Conservation (phyloP, 768 basidiomycete genomes). For the Cyathus striatus region DNA sequence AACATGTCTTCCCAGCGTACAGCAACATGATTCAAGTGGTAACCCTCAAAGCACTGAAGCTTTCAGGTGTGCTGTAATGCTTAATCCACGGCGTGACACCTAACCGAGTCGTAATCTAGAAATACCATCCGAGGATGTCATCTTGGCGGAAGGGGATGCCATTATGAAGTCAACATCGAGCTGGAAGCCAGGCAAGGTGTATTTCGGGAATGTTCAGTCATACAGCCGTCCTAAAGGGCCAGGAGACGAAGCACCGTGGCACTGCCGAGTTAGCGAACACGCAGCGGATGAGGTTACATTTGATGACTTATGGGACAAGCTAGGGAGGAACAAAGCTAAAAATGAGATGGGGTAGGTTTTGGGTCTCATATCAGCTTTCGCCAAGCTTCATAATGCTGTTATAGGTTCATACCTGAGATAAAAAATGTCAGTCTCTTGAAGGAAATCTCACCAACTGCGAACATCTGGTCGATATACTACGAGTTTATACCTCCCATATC, state of each 20-base stretch:
- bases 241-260: conserved; percentile 59
- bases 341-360: conserved; percentile 62
- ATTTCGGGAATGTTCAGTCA: conserved; percentile 53
- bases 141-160: conserved; percentile 47
- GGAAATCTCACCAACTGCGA: too few relatives aligned
- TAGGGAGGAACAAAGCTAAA: conserved; percentile 59
- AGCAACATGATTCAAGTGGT: conserved; percentile 18
- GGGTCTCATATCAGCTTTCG: not conserved
- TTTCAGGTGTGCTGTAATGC: conserved; percentile 14
- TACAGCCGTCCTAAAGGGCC: conserved; percentile 44
- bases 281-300: conserved; percentile 62
- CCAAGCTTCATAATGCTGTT: not conserved
- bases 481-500: too few relatives aligned
- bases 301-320: conserved; percentile 66
- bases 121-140: conserved; percentile 54
- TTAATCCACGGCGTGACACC: not conserved
- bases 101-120: conserved; percentile 34
- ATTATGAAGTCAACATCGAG: conserved; percentile 49
- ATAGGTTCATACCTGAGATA: too few relatives aligned
- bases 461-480: too few relatives aligned
- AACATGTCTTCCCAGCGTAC: too few relatives aligned
- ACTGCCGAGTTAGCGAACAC: conserved; percentile 66
- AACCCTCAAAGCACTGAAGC: conserved; percentile 20
- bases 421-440: too few relatives aligned
- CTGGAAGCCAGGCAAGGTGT: conserved; percentile 70